These are phyloP conservation scores for Tilletia indica DNA, from an alignment of 1,284 basidiomycete genomes.

Conservation along the genomic window DNA sequence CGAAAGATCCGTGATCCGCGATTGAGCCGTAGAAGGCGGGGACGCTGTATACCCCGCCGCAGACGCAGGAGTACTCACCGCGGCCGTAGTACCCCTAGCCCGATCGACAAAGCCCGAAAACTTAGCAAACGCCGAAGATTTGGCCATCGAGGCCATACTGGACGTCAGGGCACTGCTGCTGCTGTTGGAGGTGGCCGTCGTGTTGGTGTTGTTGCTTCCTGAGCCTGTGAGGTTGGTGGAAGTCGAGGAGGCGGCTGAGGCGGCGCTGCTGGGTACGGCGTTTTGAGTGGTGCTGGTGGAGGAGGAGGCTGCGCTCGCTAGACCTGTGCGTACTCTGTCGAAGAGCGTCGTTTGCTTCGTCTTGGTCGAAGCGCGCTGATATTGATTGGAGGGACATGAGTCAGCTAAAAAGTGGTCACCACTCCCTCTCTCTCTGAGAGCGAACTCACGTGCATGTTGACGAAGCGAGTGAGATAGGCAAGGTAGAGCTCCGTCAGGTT, in stretches of 20 bases:
- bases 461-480: conserved; percentile 72
- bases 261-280: conserved; percentile 5
- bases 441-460: conserved; percentile 71
- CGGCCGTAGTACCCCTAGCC: neutral
- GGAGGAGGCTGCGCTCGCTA: conserved; percentile 16
- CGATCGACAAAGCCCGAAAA: conserved; percentile 14
- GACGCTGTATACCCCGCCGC: neutral
- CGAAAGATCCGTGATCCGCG: neutral
- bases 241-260: conserved; percentile 23
- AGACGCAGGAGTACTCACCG: neutral
- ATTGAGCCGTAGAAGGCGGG: neutral
- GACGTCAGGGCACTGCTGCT: conserved; percentile 20
- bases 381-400: neutral
- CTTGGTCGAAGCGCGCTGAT: conserved; percentile 22
- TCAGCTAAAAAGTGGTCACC: neutral
- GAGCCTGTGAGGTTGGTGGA: conserved; percentile 16
- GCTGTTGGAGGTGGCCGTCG: conserved; percentile 14
- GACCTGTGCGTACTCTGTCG: conserved; percentile 22
- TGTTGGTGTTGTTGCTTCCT: neutral
- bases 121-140: conserved; percentile 8
- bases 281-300: neutral
- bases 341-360: conserved; percentile 27
- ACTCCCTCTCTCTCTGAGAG: neutral
- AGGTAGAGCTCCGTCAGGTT: conserved; percentile 81
- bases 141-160: conserved; percentile 14